Evolutionary conservation across 305 asterid genomes (phyloP).

Genomic region (Fraxinus sp.): DNA sequence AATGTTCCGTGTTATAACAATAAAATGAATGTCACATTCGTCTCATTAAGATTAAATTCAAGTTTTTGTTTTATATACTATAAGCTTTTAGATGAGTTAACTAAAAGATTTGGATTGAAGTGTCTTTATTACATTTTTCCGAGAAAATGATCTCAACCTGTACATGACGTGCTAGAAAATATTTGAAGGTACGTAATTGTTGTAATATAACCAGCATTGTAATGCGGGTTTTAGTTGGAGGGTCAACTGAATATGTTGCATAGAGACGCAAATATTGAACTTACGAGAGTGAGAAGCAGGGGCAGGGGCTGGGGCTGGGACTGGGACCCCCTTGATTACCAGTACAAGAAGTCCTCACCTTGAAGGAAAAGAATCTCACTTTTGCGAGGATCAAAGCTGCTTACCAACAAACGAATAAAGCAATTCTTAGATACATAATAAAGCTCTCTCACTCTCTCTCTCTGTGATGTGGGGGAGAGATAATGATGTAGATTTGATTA

Average conservation of each 20-base stretch:
- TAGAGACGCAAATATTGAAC: neutral
- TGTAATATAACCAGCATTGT: neutral
- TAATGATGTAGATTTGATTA: constrained; percentile 31
- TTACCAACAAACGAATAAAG: neutral
- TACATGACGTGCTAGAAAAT: neutral
- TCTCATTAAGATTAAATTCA: neutral
- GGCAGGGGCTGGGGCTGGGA: neutral
- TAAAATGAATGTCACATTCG: neutral
- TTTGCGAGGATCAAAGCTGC: constrained; percentile 1
- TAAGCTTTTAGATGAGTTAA: neutral
- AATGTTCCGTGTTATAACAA: neutral
- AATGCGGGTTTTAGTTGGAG: neutral
- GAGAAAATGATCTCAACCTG: neutral
- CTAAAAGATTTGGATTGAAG: neutral
- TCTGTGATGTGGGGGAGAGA: neutral
- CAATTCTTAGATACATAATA: neutral
- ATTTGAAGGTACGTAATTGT: neutral
- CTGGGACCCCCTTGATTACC: neutral
- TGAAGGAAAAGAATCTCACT: constrained; percentile 31
- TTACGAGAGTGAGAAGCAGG: neutral
- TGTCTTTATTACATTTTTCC: neutral
- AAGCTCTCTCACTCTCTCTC: neutral
- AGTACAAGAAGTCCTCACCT: constrained; percentile 5
- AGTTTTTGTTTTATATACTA: neutral
- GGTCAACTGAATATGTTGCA: neutral